These are phyloP conservation scores for Aurifilum marmelostoma DNA, from an alignment of 2,329 filamentous ascomycete genomes.

Conservation along the genomic window DNA sequence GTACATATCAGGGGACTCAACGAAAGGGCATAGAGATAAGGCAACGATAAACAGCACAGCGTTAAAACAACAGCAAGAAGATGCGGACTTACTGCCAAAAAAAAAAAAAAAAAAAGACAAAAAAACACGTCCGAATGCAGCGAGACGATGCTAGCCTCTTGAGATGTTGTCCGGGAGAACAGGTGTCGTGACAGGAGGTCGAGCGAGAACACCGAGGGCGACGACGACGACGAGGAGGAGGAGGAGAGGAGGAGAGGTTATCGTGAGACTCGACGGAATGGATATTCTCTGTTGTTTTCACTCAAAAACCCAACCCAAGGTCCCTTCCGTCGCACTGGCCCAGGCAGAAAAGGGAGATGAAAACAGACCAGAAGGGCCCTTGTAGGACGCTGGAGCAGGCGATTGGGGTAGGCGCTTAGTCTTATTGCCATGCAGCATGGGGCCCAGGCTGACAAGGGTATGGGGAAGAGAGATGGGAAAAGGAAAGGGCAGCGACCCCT, in stretches of 20 bases:
- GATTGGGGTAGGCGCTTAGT: constrained; percentile 29
- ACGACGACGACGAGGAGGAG: no score
- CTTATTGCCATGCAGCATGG: constrained; percentile 28
- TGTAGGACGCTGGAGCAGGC: constrained; percentile 12
- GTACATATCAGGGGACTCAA: background rate
- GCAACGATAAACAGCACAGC: constrained; percentile 12
- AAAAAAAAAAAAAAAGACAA: no score
- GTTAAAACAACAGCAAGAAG: constrained; percentile 15
- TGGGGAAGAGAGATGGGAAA: background rate
- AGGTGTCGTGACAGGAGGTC: background rate
- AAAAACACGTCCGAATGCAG: background rate
- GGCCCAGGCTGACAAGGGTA: constrained; percentile 5
- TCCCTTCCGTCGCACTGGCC: constrained; percentile 13
- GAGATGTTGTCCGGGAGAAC: constrained; percentile 5
- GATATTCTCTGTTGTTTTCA: constrained; percentile 15
- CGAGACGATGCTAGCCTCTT: background rate
- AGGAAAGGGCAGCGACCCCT: constrained; percentile 11
- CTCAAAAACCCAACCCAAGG: constrained; percentile 3
- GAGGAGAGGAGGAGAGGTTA: background rate
- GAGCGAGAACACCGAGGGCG: background rate
- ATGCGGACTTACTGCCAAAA: constrained; percentile 24
- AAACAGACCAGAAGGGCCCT: constrained; percentile 11
- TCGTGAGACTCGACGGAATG: background rate
- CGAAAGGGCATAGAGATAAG: constrained; percentile 13
- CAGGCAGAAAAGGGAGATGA: constrained; percentile 24